These are phyloP conservation scores for Litsea cubeba DNA, from an alignment of 164 flowering plant species.

Conservation along the genomic window DNA sequence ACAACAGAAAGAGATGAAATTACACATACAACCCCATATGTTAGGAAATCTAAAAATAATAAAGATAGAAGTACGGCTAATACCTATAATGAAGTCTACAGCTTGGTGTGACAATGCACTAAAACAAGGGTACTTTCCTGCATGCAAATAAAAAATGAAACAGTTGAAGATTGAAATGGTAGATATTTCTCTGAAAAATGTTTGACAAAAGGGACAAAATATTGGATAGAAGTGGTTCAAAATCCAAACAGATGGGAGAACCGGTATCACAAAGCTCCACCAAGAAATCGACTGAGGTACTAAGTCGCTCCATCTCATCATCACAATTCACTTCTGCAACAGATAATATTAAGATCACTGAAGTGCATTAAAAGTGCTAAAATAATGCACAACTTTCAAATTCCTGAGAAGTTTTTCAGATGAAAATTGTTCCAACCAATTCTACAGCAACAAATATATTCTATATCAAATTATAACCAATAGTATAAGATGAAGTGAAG, in stretches of 20 bases:
- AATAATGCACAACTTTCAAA: background rate
- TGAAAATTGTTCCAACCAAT: background rate
- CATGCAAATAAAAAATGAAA: conserved; percentile 29
- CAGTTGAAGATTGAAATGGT: background rate
- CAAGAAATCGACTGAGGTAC: conserved; percentile 70
- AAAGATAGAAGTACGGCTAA: background rate
- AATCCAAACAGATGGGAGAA: conserved; percentile 18
- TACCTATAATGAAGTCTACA: conserved; percentile 81
- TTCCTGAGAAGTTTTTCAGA: background rate
- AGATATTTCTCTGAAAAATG: background rate
- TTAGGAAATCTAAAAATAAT: no score
- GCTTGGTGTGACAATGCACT: conserved; percentile 84
- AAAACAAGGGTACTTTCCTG: conserved; percentile 35
- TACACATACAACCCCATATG: no score
- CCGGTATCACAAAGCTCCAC: conserved; percentile 65
- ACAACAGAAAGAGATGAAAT: background rate
- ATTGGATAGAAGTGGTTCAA: background rate
- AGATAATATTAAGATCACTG: background rate
- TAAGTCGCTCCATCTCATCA: conserved; percentile 62
- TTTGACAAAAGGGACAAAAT: background rate
- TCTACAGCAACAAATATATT: background rate
- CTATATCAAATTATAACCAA: background rate
- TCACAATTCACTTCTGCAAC: conserved; percentile 39
- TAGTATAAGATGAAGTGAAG: background rate
- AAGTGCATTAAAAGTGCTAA: background rate